Evolutionary conservation across 73 alveolate species (phyloP).

Genomic region (Tetrahymena thermophila): DNA sequence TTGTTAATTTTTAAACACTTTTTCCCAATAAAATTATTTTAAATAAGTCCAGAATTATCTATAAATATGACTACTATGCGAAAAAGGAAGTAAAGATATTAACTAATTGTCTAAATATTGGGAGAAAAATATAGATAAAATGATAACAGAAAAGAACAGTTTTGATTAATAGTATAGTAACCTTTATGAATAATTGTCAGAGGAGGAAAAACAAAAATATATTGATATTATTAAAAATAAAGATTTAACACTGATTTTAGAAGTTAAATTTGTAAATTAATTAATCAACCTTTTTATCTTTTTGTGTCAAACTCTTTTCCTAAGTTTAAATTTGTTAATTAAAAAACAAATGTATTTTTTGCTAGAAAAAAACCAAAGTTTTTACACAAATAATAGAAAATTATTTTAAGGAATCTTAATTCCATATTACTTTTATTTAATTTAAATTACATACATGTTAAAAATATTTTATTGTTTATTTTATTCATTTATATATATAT

Average conservation of each 20-base stretch:
- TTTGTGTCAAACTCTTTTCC: too few relatives aligned
- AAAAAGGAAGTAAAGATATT: neutral
- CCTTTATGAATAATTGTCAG: neutral
- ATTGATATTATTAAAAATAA: neutral
- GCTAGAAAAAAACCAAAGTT: too few relatives aligned
- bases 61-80: neutral
- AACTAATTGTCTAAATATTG: neutral
- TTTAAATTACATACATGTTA: too few relatives aligned
- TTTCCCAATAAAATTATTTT: neutral
- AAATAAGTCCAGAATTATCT: neutral
- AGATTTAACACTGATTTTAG: neutral
- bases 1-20: neutral
- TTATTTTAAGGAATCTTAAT: too few relatives aligned
- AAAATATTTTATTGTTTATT: too few relatives aligned
- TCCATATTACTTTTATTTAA: too few relatives aligned
- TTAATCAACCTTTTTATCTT: too few relatives aligned
- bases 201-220: neutral
- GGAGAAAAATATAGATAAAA: neutral
- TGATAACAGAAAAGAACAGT: neutral
- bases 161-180: neutral
- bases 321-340: too few relatives aligned
- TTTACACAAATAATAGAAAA: too few relatives aligned
- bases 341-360: too few relatives aligned
- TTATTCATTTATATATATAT: too few relatives aligned
- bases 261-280: too few relatives aligned